Evolutionary conservation across 129 eudicot species (phyloP).

Genomic region (Lactuca saligna): DNA sequence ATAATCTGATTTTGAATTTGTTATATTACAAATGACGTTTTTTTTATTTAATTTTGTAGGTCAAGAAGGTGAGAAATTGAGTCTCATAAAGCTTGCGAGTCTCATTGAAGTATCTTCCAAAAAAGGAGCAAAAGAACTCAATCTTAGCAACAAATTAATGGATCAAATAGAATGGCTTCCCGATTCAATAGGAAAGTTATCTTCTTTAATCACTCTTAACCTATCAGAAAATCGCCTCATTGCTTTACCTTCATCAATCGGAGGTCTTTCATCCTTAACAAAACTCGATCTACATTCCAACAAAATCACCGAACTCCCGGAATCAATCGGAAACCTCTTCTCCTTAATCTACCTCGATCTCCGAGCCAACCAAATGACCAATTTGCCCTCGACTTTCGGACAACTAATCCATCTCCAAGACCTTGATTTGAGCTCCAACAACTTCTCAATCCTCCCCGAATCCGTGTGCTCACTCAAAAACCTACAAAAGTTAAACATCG

Average conservation of each 20-base stretch:
- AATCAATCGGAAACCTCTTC: constrained; percentile 67
- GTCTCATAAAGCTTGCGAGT: constrained; percentile 81
- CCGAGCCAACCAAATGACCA: constrained; percentile 62
- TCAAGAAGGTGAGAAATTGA: constrained; percentile 64
- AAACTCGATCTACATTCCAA: constrained; percentile 71
- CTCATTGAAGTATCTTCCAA: constrained; percentile 72
- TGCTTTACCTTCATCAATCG: constrained; percentile 58
- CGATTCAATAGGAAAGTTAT: constrained; percentile 78
- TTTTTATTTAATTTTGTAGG: constrained; percentile 38
- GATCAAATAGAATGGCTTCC: constrained; percentile 96
- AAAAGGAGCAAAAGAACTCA: constrained; percentile 70
- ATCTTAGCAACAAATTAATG: constrained; percentile 51
- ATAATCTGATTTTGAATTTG: too few relatives aligned
- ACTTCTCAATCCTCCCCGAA: constrained; percentile 58
- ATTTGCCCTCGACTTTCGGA: constrained; percentile 57
- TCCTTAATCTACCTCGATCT: constrained; percentile 59
- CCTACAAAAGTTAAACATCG: constrained; percentile 61
- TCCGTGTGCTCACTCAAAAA: constrained; percentile 62
- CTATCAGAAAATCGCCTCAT: constrained; percentile 72
- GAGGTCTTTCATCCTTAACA: constrained; percentile 60
- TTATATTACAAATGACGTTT: constrained; percentile 1
- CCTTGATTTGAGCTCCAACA: constrained; percentile 84
- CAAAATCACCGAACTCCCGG: constrained; percentile 64
- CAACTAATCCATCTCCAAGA: constrained; percentile 62
- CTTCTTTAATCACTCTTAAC: constrained; percentile 56